Conservation (phyloP, 2,329 filamentous ascomycete genomes). For the Beauveria medogensis region DNA sequence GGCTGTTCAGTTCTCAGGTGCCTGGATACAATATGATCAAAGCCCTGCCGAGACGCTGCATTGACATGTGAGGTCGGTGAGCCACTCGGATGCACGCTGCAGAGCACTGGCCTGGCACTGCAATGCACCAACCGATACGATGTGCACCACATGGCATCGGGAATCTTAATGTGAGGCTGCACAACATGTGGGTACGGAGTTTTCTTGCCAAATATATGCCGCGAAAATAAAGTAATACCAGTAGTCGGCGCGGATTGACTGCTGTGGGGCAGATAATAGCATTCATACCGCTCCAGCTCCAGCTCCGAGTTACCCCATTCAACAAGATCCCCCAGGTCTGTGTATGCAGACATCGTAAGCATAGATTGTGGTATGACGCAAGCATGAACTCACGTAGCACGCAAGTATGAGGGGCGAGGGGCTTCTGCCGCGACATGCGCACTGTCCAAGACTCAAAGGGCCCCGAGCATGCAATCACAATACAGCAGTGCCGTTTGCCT, state of each 20-base stretch:
- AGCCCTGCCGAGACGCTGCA: too few relatives aligned
- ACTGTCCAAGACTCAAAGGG: not conserved
- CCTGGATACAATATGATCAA: too few relatives aligned
- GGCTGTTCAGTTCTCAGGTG: too few relatives aligned
- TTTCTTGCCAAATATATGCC: too few relatives aligned
- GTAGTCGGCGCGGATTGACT: too few relatives aligned
- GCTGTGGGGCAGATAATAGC: too few relatives aligned
- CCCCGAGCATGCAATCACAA: not conserved
- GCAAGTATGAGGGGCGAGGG: not conserved
- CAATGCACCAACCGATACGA: not conserved
- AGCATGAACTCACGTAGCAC: not conserved
- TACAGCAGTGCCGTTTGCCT: not conserved
- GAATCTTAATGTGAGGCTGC: too few relatives aligned
- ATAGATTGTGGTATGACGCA: not conserved
- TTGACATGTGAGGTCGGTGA: not conserved
- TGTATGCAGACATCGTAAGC: not conserved
- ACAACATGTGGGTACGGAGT: too few relatives aligned
- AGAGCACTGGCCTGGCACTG: not conserved
- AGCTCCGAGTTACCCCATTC: too few relatives aligned
- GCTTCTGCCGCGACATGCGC: not conserved
- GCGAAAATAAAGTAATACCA: too few relatives aligned
- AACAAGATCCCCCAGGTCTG: too few relatives aligned
- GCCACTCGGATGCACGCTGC: not conserved
- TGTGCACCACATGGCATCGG: not conserved
- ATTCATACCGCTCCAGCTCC: too few relatives aligned